These are phyloP conservation scores for Cystofilobasidium ferigula DNA, from an alignment of 768 basidiomycete genomes.

Conservation along the genomic window DNA sequence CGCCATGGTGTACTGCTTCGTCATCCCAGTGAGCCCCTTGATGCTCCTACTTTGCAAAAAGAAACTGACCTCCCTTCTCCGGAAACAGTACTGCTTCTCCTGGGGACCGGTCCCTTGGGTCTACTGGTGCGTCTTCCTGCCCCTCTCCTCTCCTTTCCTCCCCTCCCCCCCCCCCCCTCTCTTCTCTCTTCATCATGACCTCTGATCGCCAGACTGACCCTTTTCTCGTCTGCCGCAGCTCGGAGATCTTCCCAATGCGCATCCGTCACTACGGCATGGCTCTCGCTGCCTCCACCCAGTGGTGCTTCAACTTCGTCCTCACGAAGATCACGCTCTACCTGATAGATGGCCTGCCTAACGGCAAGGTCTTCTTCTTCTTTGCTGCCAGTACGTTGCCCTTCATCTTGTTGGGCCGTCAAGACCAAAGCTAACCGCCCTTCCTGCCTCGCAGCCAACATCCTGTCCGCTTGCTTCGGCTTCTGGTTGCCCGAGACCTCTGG, in stretches of 20 bases:
- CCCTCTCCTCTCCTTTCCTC: neutral
- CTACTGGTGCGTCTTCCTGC: constrained; percentile 13
- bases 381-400: constrained; percentile 9
- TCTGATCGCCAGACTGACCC: no score
- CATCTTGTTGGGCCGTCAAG: neutral
- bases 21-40: neutral
- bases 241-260: constrained; percentile 22
- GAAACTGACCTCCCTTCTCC: neutral
- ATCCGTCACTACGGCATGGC: constrained; percentile 23
- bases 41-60: no score
- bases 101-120: constrained; percentile 23
- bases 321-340: constrained; percentile 21
- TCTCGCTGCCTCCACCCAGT: constrained; percentile 20
- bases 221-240: no score
- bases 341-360: constrained; percentile 11
- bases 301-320: constrained; percentile 21
- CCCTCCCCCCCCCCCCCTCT: neutral
- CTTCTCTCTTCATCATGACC: no score
- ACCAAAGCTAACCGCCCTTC: no score
- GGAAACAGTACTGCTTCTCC: constrained; percentile 2
- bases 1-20: constrained; percentile 17
- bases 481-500: constrained; percentile 21
- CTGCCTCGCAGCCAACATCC: constrained; percentile 7
- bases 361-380: constrained; percentile 17
- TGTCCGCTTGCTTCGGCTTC: constrained; percentile 22